Evolutionary conservation across 352 stramenopile genomes (phyloP), one percentile per base, ranked within the genome.

Genomic region (Globisporangium radiosum): DNA sequence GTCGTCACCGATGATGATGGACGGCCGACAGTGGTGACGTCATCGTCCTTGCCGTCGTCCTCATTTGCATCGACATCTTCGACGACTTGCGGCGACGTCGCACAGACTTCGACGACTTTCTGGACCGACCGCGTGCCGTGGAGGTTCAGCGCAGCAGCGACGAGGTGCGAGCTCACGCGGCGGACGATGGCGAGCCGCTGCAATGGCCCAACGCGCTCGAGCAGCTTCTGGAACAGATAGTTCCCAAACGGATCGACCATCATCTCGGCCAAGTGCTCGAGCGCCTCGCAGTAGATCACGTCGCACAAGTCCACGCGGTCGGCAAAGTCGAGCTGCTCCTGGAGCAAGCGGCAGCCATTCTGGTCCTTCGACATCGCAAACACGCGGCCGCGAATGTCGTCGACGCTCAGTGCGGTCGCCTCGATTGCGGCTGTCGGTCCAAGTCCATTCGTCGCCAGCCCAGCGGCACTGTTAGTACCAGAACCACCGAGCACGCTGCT

Each of bases 211-310:
- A 97, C 95, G 52, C 97, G 91, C 62, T 99, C 97, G 36, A 99
- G 75, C 39, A 99, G 92, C 73, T 99, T 99, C 75, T 99, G 97
- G 71, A 99, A 99, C 11, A 99, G 72, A 62, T 99, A 99, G 69
- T 99, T 99, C 7, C 97, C 97, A 71, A 99, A 99, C 6, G 96
- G 96, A 71, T 99, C 96, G n/a, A 98, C 93, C 95, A 99, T 99
- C 70, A 98, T 96, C 68, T 98, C 94, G 10, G 89, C 88, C 75
- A 98, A 88, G 65, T 98, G 96, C 37, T 96, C 85, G 7, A 98
- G 76, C n/a, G 95, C 95, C 75, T 99, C 95, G n/a, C 94, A 83
- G 55, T 98, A 96, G 65, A 99, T 99, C 57, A 98, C 76, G 25
- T 94, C 92, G 19, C 95, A 95, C 60, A 97, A 72, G 59, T 92